Evolutionary conservation across 352 stramenopile genomes (phyloP).

Genomic region (Ophiocytium majus): DNA sequence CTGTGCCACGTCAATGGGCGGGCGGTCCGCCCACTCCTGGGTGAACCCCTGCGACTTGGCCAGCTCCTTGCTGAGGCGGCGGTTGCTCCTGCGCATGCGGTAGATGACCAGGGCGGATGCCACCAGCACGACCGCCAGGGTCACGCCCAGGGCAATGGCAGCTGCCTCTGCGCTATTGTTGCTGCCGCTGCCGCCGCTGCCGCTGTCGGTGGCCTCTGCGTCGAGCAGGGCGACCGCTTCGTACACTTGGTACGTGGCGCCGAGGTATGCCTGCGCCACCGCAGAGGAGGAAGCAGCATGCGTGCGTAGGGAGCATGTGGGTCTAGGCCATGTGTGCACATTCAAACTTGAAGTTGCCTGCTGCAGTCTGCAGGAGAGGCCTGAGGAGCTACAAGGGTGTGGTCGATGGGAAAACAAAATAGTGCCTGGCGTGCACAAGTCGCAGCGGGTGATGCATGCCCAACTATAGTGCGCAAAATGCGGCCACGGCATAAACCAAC

Average conservation of each 20-base stretch:
- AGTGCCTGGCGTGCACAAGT: too few species aligned
- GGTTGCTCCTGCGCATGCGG: not conserved
- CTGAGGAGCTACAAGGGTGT: too few species aligned
- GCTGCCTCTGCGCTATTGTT: not conserved
- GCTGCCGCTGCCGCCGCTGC: not conserved
- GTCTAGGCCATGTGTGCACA: too few species aligned
- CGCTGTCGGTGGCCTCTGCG: not conserved
- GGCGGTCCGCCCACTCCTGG: conserved; percentile 3
- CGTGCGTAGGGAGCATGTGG: too few species aligned
- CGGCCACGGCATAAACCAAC: too few species aligned
- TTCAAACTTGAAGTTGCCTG: too few species aligned
- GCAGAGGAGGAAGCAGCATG: too few species aligned
- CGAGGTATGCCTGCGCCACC: not conserved
- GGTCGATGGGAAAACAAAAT: too few species aligned
- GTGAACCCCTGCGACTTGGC: conserved; percentile 7
- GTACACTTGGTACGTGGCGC: not conserved
- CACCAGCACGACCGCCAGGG: not conserved
- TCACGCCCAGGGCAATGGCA: conserved; percentile 3
- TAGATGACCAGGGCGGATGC: not conserved
- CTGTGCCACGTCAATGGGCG: too few species aligned
- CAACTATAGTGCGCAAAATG: too few species aligned
- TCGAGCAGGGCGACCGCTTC: not conserved
- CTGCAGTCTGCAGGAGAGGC: too few species aligned
- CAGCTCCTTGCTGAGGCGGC: conserved; percentile 1
- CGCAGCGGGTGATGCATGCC: too few species aligned